Percentiles rank a stretch among this genome's conserved stretches.
Evolutionary conservation across 768 basidiomycete genomes (phyloP).

Genomic region (Strobilomyces echinocephalus): DNA sequence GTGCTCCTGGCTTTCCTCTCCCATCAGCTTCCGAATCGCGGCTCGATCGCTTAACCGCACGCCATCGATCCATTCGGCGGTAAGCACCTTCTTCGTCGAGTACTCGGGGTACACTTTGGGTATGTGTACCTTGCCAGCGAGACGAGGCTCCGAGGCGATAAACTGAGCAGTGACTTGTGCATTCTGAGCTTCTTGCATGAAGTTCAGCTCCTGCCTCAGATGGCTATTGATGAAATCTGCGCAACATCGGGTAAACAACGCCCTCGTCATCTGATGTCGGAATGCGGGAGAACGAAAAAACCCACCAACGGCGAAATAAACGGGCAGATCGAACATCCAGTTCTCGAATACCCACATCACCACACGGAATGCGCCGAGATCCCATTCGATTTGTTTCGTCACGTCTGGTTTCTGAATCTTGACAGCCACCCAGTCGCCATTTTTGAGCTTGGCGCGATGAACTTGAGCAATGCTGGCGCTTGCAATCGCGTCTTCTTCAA

Average conservation of each 20-base stretch:
- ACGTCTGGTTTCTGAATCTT: conserved; percentile 93
- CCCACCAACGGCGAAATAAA: conserved; percentile 73
- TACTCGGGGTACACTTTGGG: conserved; percentile 69
- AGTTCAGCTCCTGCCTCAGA: conserved; percentile 79
- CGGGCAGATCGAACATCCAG: conserved; percentile 81
- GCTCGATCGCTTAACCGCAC: conserved; percentile 64
- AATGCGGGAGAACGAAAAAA: conserved; percentile 3
- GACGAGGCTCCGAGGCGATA: conserved; percentile 64
- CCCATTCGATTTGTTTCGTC: conserved; percentile 80
- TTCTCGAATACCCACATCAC: conserved; percentile 80
- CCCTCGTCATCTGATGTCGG: not conserved
- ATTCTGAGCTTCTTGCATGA: conserved; percentile 74
- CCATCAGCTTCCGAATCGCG: conserved; percentile 56
- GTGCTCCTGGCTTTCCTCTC: conserved; percentile 33
- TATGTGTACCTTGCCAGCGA: conserved; percentile 70
- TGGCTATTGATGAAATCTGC: conserved; percentile 79
- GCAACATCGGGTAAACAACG: not conserved
- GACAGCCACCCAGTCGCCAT: conserved; percentile 74
- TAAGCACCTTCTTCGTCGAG: conserved; percentile 74
- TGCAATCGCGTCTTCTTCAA: conserved; percentile 73
- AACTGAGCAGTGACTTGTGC: conserved; percentile 64
- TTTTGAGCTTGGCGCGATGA: conserved; percentile 64
- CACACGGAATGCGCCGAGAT: conserved; percentile 61
- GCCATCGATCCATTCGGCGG: conserved; percentile 82
- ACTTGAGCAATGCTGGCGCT: conserved; percentile 94